Evolutionary conservation across 176 grass and related monocot species (phyloP).

Genomic region (Puya raimondii): DNA sequence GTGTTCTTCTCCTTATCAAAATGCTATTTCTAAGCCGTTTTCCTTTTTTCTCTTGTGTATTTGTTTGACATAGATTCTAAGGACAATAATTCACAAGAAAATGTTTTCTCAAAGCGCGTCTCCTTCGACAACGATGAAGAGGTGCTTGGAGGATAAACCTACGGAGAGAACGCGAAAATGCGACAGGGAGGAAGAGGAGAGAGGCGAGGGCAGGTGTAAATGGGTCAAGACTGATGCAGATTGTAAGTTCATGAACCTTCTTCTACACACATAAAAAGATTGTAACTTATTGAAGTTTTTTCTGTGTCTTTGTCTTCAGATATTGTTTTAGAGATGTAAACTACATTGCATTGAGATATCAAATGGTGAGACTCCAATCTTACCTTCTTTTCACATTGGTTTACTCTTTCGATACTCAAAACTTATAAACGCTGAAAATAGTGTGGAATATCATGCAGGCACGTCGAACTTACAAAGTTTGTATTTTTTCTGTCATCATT

Average conservation of each 20-base stretch:
- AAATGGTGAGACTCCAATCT: too few relatives aligned
- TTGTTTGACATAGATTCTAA: constrained; percentile 35
- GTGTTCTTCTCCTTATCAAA: constrained; percentile 1
- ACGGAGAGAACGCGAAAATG: constrained; percentile 18
- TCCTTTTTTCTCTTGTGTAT: constrained; percentile 6
- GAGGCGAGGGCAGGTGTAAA: constrained; percentile 27
- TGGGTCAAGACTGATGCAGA: constrained; percentile 95
- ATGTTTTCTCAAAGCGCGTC: constrained; percentile 23
- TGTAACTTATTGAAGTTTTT: too few relatives aligned
- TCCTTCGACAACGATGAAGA: constrained; percentile 16
- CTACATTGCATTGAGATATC: too few relatives aligned
- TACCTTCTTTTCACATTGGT: too few relatives aligned
- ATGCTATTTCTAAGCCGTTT: neutral
- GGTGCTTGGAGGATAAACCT: constrained; percentile 40
- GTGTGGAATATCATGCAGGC: too few relatives aligned
- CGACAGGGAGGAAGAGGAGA: constrained; percentile 23
- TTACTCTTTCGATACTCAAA: too few relatives aligned
- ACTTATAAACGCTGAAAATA: too few relatives aligned
- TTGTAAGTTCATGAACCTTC: constrained; percentile 39
- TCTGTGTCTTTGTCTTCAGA: too few relatives aligned
- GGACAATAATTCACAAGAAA: constrained; percentile 51
- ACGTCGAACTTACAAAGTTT: too few relatives aligned
- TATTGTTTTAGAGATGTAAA: too few relatives aligned
- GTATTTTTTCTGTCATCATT: too few relatives aligned
- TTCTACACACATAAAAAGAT: too few relatives aligned